These are phyloP conservation scores for Quercus wislizeni DNA, from an alignment of 306 rosid genomes.

Conservation along the genomic window DNA sequence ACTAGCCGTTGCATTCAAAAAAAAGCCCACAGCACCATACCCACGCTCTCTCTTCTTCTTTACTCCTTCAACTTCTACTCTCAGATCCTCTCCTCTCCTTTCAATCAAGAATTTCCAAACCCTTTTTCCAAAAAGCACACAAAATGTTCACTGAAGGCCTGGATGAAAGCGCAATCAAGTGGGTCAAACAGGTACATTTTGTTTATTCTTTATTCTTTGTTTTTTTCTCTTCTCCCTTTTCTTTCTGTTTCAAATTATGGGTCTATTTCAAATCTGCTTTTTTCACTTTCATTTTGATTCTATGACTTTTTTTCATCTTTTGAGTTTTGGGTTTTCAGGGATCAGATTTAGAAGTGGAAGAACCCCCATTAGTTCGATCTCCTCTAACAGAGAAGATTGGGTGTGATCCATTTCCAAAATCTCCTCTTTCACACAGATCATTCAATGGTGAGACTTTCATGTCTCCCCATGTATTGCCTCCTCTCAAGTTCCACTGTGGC, in stretches of 20 bases:
- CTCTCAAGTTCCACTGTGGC: conserved; percentile 62
- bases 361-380: conserved; percentile 40
- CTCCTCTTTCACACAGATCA: conserved; percentile 37
- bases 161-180: conserved; percentile 80
- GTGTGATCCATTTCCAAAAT: conserved; percentile 42
- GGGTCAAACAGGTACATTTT: conserved; percentile 74
- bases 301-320: neutral
- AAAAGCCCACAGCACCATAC: conserved; percentile 8
- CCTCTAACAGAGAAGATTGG: conserved; percentile 54
- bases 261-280: neutral
- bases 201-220: neutral
- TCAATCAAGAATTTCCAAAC: neutral
- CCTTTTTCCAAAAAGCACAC: neutral
- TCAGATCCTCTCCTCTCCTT: conserved; percentile 3
- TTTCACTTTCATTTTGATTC: neutral
- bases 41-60: conserved; percentile 30
- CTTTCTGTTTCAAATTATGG: neutral
- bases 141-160: conserved; percentile 89
- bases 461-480: conserved; percentile 61
- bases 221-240: neutral
- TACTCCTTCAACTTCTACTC: neutral
- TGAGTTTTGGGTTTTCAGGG: conserved; percentile 41
- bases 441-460: conserved; percentile 28
- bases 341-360: conserved; percentile 33
- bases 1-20: conserved; percentile 63